Conservation (phyloP, 1,139 yeast species). For the Debaryomyces fabryi region DNA sequence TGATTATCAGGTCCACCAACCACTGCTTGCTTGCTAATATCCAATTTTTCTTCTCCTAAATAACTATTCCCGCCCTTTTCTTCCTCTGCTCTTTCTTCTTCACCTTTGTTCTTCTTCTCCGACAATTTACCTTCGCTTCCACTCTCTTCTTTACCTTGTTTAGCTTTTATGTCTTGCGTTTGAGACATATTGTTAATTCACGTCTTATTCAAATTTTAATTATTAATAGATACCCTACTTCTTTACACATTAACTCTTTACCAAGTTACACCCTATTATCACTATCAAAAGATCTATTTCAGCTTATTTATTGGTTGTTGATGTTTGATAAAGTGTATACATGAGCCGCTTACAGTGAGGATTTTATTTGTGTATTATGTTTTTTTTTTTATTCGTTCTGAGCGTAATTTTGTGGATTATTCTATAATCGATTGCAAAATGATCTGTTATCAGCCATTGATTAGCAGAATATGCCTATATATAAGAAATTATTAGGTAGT, state of each 20-base stretch:
- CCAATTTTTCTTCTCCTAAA: not conserved
- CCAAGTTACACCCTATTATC: not conserved
- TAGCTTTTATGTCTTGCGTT: not conserved
- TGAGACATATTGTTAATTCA: slow-evolving; percentile 3
- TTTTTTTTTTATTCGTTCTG: not conserved
- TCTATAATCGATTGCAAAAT: slow-evolving; percentile 2
- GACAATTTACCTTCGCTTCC: not conserved
- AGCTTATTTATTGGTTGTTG: not conserved
- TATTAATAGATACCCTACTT: not conserved
- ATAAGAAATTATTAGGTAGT: not conserved
- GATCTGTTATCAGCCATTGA: not conserved
- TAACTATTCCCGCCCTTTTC: not conserved
- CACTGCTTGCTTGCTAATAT: not conserved
- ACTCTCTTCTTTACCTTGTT: not conserved
- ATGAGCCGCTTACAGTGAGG: slow-evolving; percentile 12
- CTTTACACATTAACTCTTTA: not conserved
- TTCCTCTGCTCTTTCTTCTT: not conserved
- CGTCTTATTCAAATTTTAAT: not conserved
- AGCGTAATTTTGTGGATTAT: slow-evolving; percentile 2
- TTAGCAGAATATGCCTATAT: not conserved
- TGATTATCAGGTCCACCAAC: not conserved
- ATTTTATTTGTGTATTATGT: slow-evolving; percentile 6
- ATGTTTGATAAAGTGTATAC: not conserved
- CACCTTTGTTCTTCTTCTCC: not conserved
- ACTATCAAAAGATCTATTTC: not conserved